Evolutionary conservation across 129 eudicot species (phyloP).

Genomic region (Oenanthe sinensis): DNA sequence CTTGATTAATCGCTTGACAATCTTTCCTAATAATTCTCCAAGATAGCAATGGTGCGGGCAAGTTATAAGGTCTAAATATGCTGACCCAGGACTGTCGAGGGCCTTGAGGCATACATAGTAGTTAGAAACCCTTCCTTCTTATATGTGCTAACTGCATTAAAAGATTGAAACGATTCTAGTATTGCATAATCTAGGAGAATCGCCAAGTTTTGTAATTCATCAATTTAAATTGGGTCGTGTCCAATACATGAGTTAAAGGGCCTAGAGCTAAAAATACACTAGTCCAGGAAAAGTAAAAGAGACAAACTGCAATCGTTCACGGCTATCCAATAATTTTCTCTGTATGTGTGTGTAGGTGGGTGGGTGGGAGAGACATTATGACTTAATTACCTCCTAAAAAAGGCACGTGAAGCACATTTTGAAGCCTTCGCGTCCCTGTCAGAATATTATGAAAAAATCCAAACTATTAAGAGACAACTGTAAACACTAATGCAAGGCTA

Average conservation of each 20-base stretch:
- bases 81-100: neutral
- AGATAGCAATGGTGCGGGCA: neutral
- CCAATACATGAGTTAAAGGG: neutral
- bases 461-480: neutral
- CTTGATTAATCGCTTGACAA: neutral
- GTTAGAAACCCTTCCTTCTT: neutral
- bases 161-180: neutral
- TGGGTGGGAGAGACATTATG: neutral
- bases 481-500: neutral
- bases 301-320: neutral
- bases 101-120: neutral
- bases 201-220: neutral
- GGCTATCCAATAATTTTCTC: no score
- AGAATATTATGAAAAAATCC: neutral
- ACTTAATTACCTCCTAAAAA: slow-evolving; percentile 44
- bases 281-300: neutral
- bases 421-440: slow-evolving; percentile 46
- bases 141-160: neutral
- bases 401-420: slow-evolving; percentile 26
- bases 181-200: neutral
- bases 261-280: neutral
- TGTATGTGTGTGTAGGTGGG: neutral
- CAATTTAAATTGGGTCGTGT: neutral
- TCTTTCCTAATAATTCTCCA: neutral
- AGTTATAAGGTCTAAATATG: neutral